Evolutionary conservation across 345 rosid genomes (phyloP).

Genomic region (Luvunga scandens): DNA sequence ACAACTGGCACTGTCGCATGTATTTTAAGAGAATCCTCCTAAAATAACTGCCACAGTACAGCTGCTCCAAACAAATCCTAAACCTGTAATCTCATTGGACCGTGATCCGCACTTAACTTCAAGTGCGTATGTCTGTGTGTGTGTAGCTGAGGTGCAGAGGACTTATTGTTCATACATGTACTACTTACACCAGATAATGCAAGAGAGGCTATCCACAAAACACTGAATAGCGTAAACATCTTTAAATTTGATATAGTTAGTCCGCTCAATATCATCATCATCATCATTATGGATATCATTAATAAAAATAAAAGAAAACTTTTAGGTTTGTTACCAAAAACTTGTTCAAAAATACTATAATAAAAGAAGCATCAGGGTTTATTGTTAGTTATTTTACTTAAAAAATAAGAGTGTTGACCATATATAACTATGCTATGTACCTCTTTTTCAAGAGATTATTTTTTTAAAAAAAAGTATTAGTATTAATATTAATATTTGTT

Average conservation of each 20-base stretch:
- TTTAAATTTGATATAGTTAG: no score
- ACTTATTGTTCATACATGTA: rapidly evolving
- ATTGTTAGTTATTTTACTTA: neutral
- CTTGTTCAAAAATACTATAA: neutral
- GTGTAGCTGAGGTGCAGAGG: no score
- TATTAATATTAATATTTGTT: neutral
- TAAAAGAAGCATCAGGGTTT: neutral
- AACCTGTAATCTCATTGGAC: neutral
- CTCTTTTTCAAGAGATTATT: neutral
- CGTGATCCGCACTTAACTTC: neutral
- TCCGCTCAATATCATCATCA: no score
- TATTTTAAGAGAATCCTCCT: no score
- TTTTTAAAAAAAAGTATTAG: neutral
- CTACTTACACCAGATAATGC: no score
- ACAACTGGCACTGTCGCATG: no score
- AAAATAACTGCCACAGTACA: no score
- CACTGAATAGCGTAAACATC: no score
- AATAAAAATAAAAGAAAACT: neutral
- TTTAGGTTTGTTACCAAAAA: neutral
- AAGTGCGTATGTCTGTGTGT: no score
- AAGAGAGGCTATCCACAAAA: no score
- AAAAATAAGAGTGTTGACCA: neutral
- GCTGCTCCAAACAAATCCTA: no score
- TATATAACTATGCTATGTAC: neutral
- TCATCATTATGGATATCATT: no score